Base-by-base conservation (phyloP, 108 stramenopile species). In the Fragilaria radians region DNA sequence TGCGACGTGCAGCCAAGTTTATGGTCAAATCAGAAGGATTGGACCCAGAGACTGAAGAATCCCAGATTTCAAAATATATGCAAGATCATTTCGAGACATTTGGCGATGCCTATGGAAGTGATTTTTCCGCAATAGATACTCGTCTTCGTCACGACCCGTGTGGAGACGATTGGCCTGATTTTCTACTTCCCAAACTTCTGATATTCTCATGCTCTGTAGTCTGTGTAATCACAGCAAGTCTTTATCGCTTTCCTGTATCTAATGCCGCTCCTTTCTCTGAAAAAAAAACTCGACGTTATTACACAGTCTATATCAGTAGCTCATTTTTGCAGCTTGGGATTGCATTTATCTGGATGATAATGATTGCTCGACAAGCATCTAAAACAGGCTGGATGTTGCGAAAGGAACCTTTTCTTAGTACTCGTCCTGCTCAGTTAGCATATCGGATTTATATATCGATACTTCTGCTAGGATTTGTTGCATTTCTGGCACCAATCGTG, bases 341-440 rank as follows among this genome's bases (percentile, higher is more conserved):
- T 7, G 52, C 85, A 9, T 57, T 73, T 24, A 32, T 75, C 19
- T 85, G 86, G 86, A 66, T 74, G 17, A 49, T 72, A 29, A 49
- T 72, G 47, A 85, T 87, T 30, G 48, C 74, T 3, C 59, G 62
- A 26, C 67, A 72, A n/a, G 67, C 74, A 28, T 67, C 83, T 28
- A 61, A 65, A 21, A 79, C 89, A n/a, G 83, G 80, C 19, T 52
- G 60, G 61, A 62, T 64, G 0, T 68, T 91, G 47, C 71, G 64
- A 26, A 59, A 64, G 33, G 82, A 91, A 61, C 82, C 81, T 2
- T 91, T 91, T 58, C 68, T 91, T n/a, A 74, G 73, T 48, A 91
- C 89, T 18, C 57, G 89, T 24, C 83, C 85, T 22, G 83, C 83
- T n/a, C 89, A 91, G 62, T 78, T 91, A 19, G 71, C 86, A 3